phyloP scores from a whole-genome alignment of 129 eudicot species.

The Escallonia herrerae region DNA sequence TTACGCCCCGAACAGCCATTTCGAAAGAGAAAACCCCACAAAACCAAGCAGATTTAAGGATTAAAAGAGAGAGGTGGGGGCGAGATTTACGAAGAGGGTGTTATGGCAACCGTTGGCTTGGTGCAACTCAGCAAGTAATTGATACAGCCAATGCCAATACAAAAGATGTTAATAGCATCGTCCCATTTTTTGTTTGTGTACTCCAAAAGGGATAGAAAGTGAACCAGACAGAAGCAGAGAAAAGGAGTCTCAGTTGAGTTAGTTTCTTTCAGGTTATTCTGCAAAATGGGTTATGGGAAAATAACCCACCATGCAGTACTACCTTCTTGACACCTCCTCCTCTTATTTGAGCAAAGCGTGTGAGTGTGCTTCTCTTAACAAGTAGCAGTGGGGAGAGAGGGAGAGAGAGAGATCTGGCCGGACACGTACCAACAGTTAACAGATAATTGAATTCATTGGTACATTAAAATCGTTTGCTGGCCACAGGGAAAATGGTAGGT shows the following conservation, averaged over 20 bases:
- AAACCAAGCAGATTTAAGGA: too few relatives aligned
- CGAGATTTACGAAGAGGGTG: too few relatives aligned
- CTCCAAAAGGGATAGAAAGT: not conserved
- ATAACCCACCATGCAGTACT: not conserved
- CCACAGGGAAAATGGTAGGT: constrained; percentile 40
- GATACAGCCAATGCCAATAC: not conserved
- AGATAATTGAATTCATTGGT: constrained; percentile 44
- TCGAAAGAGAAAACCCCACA: not conserved
- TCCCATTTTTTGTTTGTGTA: not conserved
- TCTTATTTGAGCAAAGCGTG: constrained; percentile 15
- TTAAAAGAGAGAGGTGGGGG: too few relatives aligned
- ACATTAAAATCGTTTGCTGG: constrained; percentile 49
- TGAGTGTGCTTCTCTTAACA: constrained; percentile 20
- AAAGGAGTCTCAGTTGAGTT: not conserved
- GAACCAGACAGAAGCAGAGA: not conserved
- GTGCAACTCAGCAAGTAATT: not conserved
- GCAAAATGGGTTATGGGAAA: constrained; percentile 10
- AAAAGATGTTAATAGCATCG: not conserved
- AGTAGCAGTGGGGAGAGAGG: not conserved
- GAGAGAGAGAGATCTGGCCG: constrained; percentile 15
- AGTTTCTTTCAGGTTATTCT: not conserved
- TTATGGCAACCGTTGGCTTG: too few relatives aligned
- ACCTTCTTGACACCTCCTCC: not conserved
- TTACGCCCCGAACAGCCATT: constrained; percentile 10
- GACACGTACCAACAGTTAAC: constrained; percentile 35